Evolutionary conservation across 805 yeast genomes (phyloP), one percentile per base, ranked within the genome.

Genomic region (Candida maris): DNA sequence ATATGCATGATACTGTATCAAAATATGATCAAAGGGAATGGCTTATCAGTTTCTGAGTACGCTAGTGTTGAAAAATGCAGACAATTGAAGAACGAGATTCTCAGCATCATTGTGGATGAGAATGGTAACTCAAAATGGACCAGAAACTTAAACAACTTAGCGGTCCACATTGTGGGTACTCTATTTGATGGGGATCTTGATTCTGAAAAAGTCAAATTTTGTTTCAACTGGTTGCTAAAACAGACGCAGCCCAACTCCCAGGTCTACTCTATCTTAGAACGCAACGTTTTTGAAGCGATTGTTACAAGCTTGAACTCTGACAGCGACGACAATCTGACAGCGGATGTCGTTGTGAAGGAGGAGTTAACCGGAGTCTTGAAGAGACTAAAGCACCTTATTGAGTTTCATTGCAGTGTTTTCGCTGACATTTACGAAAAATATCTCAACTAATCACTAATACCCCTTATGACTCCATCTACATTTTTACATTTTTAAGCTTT

Each of bases 71-170:
- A 66, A 32, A 57, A 68, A 27, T 54, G 72, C 38, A 58, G 64
- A 35, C 65, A 60, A 33, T 67, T 86, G 37, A 86, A 82, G 57
- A 77, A 69, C 34, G 91, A 85, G 51, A 75, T 87, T 27, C 63
- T 84, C 36, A 82, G 89, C 21, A 82, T 86, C 30, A 86, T 86
- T 13, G 77, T 87, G 22, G 95, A 86, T 60, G 86, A 83, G 41
- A 83, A 81, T 51, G 95, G 95, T 2, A 85, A 84, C 56, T 77
- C 85, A 40, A 85, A 88, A 64, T 86, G 96, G 96, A 86, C 96
- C 1, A 75, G 85, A 53, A 86, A 86, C 58, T 75, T 85, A 18
- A 73, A 77, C 45, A 69, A 83, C 12, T 75, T 87, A 44, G 75
- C 91, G 4, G 68, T 86, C 41, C 94, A 82, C 54, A 53, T 83